Conservation (phyloP, 139 green algal genomes). For the Protoeuglena noctilucae region DNA sequence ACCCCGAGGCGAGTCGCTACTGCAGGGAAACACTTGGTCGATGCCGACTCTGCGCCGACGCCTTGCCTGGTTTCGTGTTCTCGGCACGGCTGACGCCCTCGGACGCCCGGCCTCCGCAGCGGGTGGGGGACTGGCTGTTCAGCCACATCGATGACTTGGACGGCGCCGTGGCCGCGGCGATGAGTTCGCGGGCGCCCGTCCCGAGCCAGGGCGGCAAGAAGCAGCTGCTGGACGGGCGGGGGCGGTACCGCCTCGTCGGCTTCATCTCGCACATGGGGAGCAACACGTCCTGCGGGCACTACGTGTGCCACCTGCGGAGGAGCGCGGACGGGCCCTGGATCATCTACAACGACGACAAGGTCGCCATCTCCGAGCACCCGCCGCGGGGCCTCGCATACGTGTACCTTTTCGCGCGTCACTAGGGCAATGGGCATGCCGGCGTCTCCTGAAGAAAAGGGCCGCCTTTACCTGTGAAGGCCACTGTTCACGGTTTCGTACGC, state of each 20-base stretch:
- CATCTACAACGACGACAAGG: constrained; percentile 98
- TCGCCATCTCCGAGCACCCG: constrained; percentile 59
- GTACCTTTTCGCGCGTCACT: too few relatives aligned
- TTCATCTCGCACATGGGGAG: constrained; percentile 88
- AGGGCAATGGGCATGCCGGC: too few relatives aligned
- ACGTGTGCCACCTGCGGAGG: constrained; percentile 71
- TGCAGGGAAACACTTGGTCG: too few relatives aligned
- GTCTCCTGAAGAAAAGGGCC: too few relatives aligned
- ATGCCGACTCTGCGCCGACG: too few relatives aligned
- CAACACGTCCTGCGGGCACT: constrained; percentile 86
- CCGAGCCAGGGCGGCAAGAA: not conserved
- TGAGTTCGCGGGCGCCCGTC: not conserved
- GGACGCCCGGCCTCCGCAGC: too few relatives aligned
- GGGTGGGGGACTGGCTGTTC: constrained; percentile 96
- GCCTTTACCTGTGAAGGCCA: too few relatives aligned
- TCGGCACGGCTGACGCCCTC: too few relatives aligned
- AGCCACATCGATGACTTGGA: constrained; percentile 67
- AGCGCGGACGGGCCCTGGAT: constrained; percentile 48
- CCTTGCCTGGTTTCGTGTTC: too few relatives aligned
- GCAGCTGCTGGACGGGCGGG: constrained; percentile 35
- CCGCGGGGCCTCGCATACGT: constrained; percentile 82
- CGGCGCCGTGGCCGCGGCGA: constrained; percentile 26
- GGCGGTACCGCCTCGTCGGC: constrained; percentile 67
- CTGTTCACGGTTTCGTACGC: too few relatives aligned
- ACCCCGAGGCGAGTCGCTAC: too few relatives aligned